These are phyloP conservation scores for Fusarium phyllophilum DNA, from an alignment of 2,329 filamentous ascomycete species.

Conservation along the genomic window DNA sequence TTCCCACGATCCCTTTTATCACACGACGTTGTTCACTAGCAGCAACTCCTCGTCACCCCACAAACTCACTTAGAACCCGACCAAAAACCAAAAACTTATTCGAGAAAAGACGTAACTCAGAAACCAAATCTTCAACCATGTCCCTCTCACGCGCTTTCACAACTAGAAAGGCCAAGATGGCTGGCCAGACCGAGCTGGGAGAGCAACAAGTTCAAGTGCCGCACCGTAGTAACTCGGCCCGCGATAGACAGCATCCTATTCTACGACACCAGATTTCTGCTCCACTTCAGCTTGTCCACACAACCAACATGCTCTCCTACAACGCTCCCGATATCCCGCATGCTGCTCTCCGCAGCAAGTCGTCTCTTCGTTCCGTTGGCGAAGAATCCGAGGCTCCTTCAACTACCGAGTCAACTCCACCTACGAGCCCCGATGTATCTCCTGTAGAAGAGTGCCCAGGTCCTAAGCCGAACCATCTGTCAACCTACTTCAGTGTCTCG, in stretches of 20 bases:
- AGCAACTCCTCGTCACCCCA: conserved; percentile 6
- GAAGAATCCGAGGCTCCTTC: conserved; percentile 76
- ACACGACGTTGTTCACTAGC: conserved; percentile 7
- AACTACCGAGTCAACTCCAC: conserved; percentile 67
- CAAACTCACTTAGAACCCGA: conserved; percentile 12
- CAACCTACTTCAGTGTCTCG: conserved; percentile 71
- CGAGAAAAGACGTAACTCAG: conserved; percentile 3
- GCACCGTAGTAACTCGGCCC: conserved; percentile 61
- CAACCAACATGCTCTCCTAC: conserved; percentile 96
- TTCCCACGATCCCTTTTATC: conserved; percentile 7
- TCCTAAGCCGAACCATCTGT: conserved; percentile 72
- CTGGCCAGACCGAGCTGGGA: conserved; percentile 54
- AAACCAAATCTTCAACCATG: conserved; percentile 47
- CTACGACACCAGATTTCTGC: conserved; percentile 82
- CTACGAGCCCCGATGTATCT: conserved; percentile 75
- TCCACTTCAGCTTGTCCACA: conserved; percentile 87
- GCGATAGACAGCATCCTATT: conserved; percentile 53
- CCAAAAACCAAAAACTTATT: background rate
- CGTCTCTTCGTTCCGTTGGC: conserved; percentile 61
- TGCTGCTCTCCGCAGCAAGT: conserved; percentile 57
- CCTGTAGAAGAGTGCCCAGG: conserved; percentile 65
- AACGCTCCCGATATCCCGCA: conserved; percentile 84
- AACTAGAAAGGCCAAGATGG: conserved; percentile 70
- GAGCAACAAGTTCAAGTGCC: conserved; percentile 53
- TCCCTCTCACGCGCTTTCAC: conserved; percentile 77